Evolutionary conservation across 768 basidiomycete species (phyloP), one percentile per base, ranked within the genome.

Genomic region (Podaxis sp.): DNA sequence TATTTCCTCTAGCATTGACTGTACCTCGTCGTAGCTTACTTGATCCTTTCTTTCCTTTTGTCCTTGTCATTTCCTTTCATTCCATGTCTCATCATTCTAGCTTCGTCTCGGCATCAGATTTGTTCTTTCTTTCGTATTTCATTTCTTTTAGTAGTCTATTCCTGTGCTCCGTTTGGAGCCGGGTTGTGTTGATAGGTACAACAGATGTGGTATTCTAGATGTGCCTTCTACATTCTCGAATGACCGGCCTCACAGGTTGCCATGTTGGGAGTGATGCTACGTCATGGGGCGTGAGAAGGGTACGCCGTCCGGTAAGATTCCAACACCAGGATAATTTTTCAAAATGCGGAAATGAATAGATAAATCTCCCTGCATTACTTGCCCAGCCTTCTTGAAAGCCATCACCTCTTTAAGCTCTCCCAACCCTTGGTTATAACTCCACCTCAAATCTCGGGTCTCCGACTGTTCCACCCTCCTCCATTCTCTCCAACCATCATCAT

Each of bases 41-140:
- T 61, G 63, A 52, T 66, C 59, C 65, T 52, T 63, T 33, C 33
- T 33, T 33, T 33, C 33, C 59, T 59, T 66, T 61, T 66, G 63
- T 64, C 65, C 52, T 53, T 65, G 63, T 48, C 44, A 19, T 52
- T 52, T 52, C 44, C 33, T 9, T 33, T 33, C 33, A 49, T 59
- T 42, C 38, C 36, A 52, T 63, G 44, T 51, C 56, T 48, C 56
- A 19, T 26, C 40, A 33, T 56, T 13, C 30, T 46, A 57, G 26
- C 59, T 48, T 57, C 59, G 56, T 59, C 30, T 42, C 28, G 52
- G 44, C 52, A 51, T 61, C 42, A 42, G 61, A 24, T 61, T 52
- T 44, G 19, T 28, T 56, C 17, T 56, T 56, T n/a, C 39, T 22
- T 56, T 39, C 54, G 38, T 58, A 22, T 30, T 26, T 49, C 40